Conservation (phyloP, 2,329 filamentous ascomycete species). For the Neoascochyta sp. region DNA sequence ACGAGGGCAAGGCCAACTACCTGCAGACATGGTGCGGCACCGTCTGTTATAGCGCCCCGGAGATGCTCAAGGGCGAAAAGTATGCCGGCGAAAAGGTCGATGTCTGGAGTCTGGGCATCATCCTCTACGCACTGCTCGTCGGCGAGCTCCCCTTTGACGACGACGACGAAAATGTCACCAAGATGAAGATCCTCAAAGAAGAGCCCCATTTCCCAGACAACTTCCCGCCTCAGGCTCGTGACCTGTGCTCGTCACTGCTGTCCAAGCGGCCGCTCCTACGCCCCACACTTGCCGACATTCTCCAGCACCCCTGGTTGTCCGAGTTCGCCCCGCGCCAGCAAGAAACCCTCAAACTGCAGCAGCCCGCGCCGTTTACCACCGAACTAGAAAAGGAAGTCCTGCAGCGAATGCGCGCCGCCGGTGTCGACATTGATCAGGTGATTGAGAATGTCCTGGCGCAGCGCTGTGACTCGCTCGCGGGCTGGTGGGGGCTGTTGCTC, state of each 20-base stretch:
- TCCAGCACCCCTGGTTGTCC: conserved; percentile 80
- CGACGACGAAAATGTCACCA: conserved; percentile 84
- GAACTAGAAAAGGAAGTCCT: conserved; percentile 84
- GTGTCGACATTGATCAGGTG: conserved; percentile 89
- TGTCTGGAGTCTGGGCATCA: conserved; percentile 87
- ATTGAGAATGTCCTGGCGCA: conserved; percentile 91
- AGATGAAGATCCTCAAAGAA: conserved; percentile 76
- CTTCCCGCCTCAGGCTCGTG: conserved; percentile 71
- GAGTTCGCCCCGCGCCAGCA: conserved; percentile 87
- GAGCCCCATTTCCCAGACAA: conserved; percentile 83
- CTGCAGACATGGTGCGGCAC: conserved; percentile 97
- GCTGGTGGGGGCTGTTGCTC: conserved; percentile 92
- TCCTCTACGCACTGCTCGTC: conserved; percentile 75
- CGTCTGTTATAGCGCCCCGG: conserved; percentile 93
- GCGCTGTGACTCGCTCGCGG: conserved; percentile 82
- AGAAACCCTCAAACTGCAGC: conserved; percentile 78
- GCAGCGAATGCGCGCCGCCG: conserved; percentile 87
- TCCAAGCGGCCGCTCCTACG: conserved; percentile 85
- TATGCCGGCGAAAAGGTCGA: conserved; percentile 98
- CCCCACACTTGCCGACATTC: conserved; percentile 77
- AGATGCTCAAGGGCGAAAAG: conserved; percentile 98
- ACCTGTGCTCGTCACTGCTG: conserved; percentile 73
- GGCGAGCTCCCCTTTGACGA: conserved; percentile 94
- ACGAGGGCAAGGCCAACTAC: conserved; percentile 91
- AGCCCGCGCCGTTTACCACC: conserved; percentile 78